phyloP scores from a whole-genome alignment of 2,329 filamentous ascomycete species.

The Cladosporium velox region DNA sequence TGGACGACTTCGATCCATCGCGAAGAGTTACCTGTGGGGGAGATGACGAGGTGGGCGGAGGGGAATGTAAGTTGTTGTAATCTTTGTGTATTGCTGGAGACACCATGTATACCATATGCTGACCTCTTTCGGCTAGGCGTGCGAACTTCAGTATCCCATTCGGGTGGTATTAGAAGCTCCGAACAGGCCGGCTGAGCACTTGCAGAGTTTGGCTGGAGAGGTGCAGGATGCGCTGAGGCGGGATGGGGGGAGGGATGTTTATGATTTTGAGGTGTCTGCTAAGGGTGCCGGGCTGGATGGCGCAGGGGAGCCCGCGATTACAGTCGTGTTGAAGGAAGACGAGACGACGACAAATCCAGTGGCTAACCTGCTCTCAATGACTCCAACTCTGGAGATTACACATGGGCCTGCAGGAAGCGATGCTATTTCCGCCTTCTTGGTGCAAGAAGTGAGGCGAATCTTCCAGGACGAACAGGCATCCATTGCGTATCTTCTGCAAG shows the following conservation, averaged over 20 bases:
- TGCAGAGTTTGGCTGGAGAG: conserved; percentile 71
- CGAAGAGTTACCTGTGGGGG: conserved; percentile 75
- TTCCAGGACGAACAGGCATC: conserved; percentile 89
- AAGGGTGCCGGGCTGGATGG: not conserved
- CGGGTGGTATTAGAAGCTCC: conserved; percentile 76
- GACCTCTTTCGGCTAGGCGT: conserved; percentile 61
- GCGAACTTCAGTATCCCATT: conserved; percentile 83
- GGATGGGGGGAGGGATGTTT: conserved; percentile 80
- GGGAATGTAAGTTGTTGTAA: conserved; percentile 65
- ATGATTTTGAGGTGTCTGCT: conserved; percentile 68
- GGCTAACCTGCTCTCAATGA: conserved; percentile 5
- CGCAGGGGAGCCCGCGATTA: not conserved
- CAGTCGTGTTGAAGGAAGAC: not conserved
- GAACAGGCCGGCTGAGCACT: conserved; percentile 65
- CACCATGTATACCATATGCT: not conserved
- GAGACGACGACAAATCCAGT: not conserved
- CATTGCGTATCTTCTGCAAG: conserved; percentile 50
- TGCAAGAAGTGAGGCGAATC: conserved; percentile 71
- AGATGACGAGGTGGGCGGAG: conserved; percentile 90
- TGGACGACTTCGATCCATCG: conserved; percentile 90
- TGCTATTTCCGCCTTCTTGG: conserved; percentile 74
- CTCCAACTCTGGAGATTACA: conserved; percentile 7
- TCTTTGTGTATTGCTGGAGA: not conserved
- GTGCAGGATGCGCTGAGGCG: conserved; percentile 86
- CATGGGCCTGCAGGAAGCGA: conserved; percentile 47